Percentiles rank a stretch among this genome's conserved stretches.
These are phyloP conservation scores for Tuber borchii DNA, from an alignment of 495 filamentous ascomycete genomes.

Conservation along the genomic window DNA sequence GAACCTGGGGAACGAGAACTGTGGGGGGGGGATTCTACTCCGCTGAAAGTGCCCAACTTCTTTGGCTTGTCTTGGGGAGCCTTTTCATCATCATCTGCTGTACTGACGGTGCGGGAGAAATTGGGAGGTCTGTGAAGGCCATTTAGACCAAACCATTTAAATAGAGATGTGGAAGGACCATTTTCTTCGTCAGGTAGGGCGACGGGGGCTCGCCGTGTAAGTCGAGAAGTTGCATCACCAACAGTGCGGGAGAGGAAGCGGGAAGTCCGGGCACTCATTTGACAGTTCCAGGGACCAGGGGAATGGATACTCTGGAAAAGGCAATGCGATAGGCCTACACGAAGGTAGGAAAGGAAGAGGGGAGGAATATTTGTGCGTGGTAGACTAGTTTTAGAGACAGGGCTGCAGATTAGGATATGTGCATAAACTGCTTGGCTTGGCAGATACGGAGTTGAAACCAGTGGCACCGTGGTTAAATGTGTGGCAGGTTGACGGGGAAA, in stretches of 20 bases:
- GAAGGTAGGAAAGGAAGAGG: neutral
- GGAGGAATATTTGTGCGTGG: neutral
- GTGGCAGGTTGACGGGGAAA: neutral
- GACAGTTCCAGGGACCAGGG: neutral
- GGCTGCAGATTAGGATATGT: neutral
- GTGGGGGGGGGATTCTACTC: conserved; percentile 22
- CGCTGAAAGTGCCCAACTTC: conserved; percentile 41
- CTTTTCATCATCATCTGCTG: conserved; percentile 31
- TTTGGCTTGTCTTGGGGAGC: conserved; percentile 22
- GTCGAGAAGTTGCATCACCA: conserved; percentile 30
- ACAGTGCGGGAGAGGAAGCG: conserved; percentile 30
- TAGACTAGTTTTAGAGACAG: neutral
- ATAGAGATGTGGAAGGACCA: neutral
- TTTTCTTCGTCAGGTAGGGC: conserved; percentile 25
- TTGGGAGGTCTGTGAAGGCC: conserved; percentile 16
- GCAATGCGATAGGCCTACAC: neutral
- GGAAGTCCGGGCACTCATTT: conserved; percentile 24
- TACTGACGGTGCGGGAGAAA: neutral
- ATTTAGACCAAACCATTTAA: conserved; percentile 21
- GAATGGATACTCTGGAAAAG: neutral
- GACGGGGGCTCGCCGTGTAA: conserved; percentile 13
- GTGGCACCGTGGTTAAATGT: neutral
- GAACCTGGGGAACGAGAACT: neutral
- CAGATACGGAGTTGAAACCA: neutral
- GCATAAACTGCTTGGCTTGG: neutral